A percentile compares a stretch with the other conserved stretches of the same genome.
phyloP scores from a whole-genome alignment of 2,329 filamentous ascomycete genomes.

The Monosporascus sp. region DNA sequence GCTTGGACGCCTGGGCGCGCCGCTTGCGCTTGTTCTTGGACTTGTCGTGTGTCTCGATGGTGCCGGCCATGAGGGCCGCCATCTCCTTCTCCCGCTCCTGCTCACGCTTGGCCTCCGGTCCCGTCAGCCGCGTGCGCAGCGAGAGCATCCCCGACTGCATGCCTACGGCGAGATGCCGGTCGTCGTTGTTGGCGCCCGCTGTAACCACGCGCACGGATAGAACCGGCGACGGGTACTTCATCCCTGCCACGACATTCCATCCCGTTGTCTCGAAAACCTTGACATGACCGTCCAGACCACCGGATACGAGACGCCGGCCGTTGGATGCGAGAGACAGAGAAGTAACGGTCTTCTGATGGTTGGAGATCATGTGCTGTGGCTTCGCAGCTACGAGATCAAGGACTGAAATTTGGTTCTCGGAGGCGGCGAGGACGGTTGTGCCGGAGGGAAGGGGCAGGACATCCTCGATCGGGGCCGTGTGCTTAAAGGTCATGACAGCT shows the following conservation, averaged over 20 bases:
- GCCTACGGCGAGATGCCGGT: conserved; percentile 90
- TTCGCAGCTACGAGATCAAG: conserved; percentile 89
- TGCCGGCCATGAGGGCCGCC: conserved; percentile 73
- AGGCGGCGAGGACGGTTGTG: conserved; percentile 78
- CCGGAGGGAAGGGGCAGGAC: conserved; percentile 85
- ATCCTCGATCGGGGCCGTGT: conserved; percentile 80
- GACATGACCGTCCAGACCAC: conserved; percentile 89
- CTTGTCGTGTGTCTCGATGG: conserved; percentile 71
- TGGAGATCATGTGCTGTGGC: conserved; percentile 79
- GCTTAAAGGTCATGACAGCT: conserved; percentile 87
- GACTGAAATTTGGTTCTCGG: conserved; percentile 83
- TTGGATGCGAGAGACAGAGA: conserved; percentile 76
- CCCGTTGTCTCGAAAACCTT: conserved; percentile 92
- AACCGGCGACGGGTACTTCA: conserved; percentile 89
- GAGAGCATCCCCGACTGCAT: conserved; percentile 93
- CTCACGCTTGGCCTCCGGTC: conserved; percentile 71
- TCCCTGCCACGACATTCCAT: conserved; percentile 94
- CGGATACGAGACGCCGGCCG: conserved; percentile 75
- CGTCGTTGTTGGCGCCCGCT: conserved; percentile 62
- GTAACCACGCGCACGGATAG: conserved; percentile 75
- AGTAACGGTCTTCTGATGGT: conserved; percentile 97
- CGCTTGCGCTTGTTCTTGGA: conserved; percentile 65
- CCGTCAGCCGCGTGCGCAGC: conserved; percentile 81
- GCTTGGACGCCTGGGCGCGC: conserved; percentile 36
- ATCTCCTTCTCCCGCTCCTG: conserved; percentile 78